Base-by-base conservation (phyloP, 441 rosid genomes). In the Flueggea neowawraea region DNA sequence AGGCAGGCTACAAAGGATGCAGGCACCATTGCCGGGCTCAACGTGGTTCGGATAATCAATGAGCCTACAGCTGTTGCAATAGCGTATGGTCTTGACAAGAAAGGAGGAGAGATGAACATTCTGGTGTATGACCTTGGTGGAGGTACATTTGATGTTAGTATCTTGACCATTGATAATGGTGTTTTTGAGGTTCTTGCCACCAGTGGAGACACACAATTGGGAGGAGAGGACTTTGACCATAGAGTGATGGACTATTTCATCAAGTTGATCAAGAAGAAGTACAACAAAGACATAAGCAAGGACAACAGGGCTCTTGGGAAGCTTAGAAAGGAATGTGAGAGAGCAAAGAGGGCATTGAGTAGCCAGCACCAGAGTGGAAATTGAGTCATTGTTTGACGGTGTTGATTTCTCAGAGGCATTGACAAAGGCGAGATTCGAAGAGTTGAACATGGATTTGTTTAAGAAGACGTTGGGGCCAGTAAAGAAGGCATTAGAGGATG, bases 1-100 rank as follows among this genome's bases (percentile, higher is more conserved):
- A 83, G 86, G 74, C 86, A 81, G 69, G 88, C 86, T 3, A 83
- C 85, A 0, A 86, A 81, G 70, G 85, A 83, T 58, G 85, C 91
- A 0, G 84, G 88, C 11, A 55, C 59, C 52, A 82, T 81, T 9
- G 88, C 88, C 0, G 84, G 91, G n/a, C 78, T 83, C 31, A 81
- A 83, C 28, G 91, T 86, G 66, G 80, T 63, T 54, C 66, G 85
- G 67, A 81, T 83, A 31, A 86, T 81, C 69, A 83, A 81, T 57
- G 91, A 83, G 63, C 87, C 89, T 16, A 78, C 82, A 1, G 87
- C 87, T 5, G 89, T 89, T 4, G 85, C 91, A 13, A 73, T 83
- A 15, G 85, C 91, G 58, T 86, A 79, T 51, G 87, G 87, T 65
- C 65, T 86, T 13, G 84, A 86, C 76, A 80, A 81, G 61, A 75